Evolutionary conservation across 139 green algal species (phyloP), one percentile per base, ranked within the genome.

Genomic region (Coccomyxa sp.): DNA sequence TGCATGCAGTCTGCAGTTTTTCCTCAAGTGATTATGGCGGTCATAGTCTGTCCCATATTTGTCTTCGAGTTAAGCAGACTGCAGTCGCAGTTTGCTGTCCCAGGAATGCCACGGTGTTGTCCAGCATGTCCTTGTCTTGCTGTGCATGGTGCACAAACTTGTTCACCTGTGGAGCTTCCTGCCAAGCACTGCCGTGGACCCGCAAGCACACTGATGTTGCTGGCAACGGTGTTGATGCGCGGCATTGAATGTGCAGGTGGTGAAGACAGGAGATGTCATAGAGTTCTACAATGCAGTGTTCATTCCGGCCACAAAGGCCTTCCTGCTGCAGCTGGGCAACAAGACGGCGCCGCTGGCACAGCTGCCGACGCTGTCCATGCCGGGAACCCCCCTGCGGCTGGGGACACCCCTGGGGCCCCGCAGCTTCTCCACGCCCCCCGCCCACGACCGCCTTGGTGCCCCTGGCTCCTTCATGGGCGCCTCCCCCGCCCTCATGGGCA

Each of bases 211-310:
- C 38, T 51, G 38, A 3, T 51, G 7, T 51, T 51, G 38, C 38
- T 51, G 38, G 38, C 38, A 51, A 3, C 7, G 38, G 38, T 51
- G 38, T 51, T 51, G 38, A 51, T 51, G 38, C 7, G 38, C 38
- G 38, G 38, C 38, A 7, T 51, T 51, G 38, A 51, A 51, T 7
- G 38, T 51, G 82, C 12, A 86, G 84, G 59, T 83, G 30, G 23
- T 60, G 58, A 67, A 82, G 31, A 85, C 84, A 58, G 92, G 91
- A 13, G 95, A 98, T 84, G 96, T 98, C 85, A 98, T 98, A 77
- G 84, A 89, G 12, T 98, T 98, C 85, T 98, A 98, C 89, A 98
- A 98, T 84, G 81, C 85, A 28, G 88, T 94, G n/a, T 95, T 96
- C 82, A 92, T 98, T 16, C 91, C 92, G 0, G 78, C 83, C 32